Percentiles rank a stretch among this genome's conserved stretches.
phyloP scores from a whole-genome alignment of 1,139 yeast species.

The Blastobotrys petasosporus region DNA sequence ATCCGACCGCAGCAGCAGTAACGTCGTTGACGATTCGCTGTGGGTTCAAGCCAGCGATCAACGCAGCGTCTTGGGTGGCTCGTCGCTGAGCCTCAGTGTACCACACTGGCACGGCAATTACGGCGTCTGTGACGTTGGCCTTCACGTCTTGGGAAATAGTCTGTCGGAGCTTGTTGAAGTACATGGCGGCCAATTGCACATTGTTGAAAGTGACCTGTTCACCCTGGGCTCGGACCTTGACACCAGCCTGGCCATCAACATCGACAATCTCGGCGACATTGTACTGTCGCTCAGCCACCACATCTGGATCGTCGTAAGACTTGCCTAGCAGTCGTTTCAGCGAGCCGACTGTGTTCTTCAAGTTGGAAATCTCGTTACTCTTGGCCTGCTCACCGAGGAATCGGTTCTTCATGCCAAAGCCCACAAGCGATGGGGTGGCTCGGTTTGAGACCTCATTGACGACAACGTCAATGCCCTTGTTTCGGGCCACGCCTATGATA shows the following conservation, averaged over 20 bases:
- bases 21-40: slow-evolving; percentile 95
- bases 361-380: slow-evolving; percentile 92
- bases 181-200: slow-evolving; percentile 92
- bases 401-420: slow-evolving; percentile 85
- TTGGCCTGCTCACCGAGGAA: slow-evolving; percentile 93
- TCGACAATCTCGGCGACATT: slow-evolving; percentile 50
- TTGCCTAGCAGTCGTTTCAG: slow-evolving; percentile 88
- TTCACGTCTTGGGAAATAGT: slow-evolving; percentile 79
- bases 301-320: slow-evolving; percentile 68
- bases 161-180: slow-evolving; percentile 80
- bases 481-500: slow-evolving; percentile 95
- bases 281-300: slow-evolving; percentile 66
- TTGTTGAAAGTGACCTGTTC: slow-evolving; percentile 75
- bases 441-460: slow-evolving; percentile 99
- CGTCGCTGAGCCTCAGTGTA: slow-evolving; percentile 96
- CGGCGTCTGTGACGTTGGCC: slow-evolving; percentile 66
- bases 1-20: slow-evolving; percentile 98
- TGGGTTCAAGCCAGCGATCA: slow-evolving; percentile 94
- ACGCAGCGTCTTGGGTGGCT: slow-evolving; percentile 92
- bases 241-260: slow-evolving; percentile 68
- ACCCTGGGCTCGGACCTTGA: slow-evolving; percentile 80
- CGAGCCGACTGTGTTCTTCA: slow-evolving; percentile 93
- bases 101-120: slow-evolving; percentile 96
- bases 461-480: slow-evolving; percentile 96
- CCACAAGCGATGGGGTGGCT: slow-evolving; percentile 90